Conservation (phyloP, 2,329 filamentous ascomycete species). For the Aspergillus sp. region DNA sequence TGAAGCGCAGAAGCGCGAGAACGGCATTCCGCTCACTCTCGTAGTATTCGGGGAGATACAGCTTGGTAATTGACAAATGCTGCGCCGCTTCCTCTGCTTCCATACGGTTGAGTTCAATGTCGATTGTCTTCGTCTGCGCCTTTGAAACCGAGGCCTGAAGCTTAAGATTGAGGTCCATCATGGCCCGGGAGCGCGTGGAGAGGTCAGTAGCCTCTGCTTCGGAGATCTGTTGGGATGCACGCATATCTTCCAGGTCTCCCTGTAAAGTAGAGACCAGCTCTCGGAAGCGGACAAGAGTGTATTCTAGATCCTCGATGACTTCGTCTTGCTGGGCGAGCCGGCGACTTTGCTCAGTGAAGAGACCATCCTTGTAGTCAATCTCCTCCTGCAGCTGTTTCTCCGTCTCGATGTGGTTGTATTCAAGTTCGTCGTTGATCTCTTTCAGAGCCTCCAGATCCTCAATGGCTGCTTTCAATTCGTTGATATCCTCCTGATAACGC, state of each 20-base stretch:
- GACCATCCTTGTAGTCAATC: constrained; percentile 80
- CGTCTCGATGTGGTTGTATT: constrained; percentile 87
- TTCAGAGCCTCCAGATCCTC: constrained; percentile 86
- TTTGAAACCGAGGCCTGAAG: constrained; percentile 87
- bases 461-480: constrained; percentile 77
- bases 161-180: constrained; percentile 96
- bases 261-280: constrained; percentile 86
- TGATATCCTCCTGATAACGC: constrained; percentile 77
- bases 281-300: constrained; percentile 83
- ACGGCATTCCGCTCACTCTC: constrained; percentile 80
- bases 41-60: constrained; percentile 85
- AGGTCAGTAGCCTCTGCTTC: constrained; percentile 92
- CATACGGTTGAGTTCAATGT: constrained; percentile 81
- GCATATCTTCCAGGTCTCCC: constrained; percentile 85
- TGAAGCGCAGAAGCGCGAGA: constrained; percentile 84
- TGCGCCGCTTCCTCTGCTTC: constrained; percentile 87
- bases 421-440: constrained; percentile 92
- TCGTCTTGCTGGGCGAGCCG: constrained; percentile 76
- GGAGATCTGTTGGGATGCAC: constrained; percentile 86
- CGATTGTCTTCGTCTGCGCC: constrained; percentile 91
- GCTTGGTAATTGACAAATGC: constrained; percentile 82
- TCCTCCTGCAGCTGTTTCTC: constrained; percentile 95
- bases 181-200: constrained; percentile 81
- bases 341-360: constrained; percentile 79
- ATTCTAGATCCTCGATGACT: constrained; percentile 81